Percentiles rank a stretch among this genome's conserved stretches.
Evolutionary conservation across 2,329 filamentous ascomycete species (phyloP).

Genomic region (Rhynchosporium secalis): DNA sequence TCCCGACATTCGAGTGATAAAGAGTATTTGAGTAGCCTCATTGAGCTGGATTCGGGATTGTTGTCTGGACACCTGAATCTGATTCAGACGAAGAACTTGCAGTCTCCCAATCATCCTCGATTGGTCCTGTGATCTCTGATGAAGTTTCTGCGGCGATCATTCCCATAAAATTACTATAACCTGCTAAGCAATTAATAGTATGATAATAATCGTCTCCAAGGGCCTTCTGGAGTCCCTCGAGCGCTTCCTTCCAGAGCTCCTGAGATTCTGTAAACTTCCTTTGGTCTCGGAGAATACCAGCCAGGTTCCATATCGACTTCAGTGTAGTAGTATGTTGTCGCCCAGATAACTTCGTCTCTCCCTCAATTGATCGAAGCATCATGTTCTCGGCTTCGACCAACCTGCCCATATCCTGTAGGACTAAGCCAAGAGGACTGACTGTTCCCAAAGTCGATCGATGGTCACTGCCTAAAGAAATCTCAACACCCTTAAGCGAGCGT

Average conservation of each 20-base stretch:
- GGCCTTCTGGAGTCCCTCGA: constrained; percentile 11
- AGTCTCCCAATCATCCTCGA: neutral
- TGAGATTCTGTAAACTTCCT: constrained; percentile 14
- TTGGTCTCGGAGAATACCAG: constrained; percentile 1
- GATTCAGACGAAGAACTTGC: neutral
- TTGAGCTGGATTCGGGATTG: neutral
- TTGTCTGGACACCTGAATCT: neutral
- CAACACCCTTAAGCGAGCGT: neutral
- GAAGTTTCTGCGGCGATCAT: neutral
- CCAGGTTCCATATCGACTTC: constrained; percentile 6
- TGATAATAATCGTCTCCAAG: constrained; percentile 15
- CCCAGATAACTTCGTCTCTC: neutral
- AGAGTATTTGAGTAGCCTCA: neutral
- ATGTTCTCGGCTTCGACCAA: constrained; percentile 8
- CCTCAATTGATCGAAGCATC: constrained; percentile 1
- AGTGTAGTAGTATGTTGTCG: constrained; percentile 11
- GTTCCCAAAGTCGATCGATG: constrained; percentile 22
- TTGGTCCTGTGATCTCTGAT: neutral
- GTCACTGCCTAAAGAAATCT: constrained; percentile 23
- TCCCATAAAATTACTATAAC: neutral
- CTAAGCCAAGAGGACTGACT: constrained; percentile 10
- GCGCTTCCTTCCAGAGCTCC: constrained; percentile 5
- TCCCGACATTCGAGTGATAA: neutral
- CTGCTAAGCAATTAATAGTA: neutral
- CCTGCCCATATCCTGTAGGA: neutral